Percentiles rank a stretch among this genome's conserved stretches.
phyloP scores from a whole-genome alignment of 352 stramenopile species.

The Phytopythium boreale region DNA sequence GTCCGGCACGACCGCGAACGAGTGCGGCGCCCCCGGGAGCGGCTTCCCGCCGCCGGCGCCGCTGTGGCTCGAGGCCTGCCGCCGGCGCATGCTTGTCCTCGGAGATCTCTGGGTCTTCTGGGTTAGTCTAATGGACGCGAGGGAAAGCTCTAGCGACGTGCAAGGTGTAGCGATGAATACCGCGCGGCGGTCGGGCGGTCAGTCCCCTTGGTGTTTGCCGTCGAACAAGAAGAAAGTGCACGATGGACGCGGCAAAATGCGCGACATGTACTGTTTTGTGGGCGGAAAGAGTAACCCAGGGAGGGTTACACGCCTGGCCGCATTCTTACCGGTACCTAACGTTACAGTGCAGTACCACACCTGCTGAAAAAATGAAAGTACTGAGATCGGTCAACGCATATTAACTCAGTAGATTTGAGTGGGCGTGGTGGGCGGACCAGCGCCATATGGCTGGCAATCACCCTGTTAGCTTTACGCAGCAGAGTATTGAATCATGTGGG shows the following conservation, averaged over 20 bases:
- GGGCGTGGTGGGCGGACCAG: not conserved
- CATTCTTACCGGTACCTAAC: not conserved
- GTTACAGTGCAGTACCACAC: not conserved
- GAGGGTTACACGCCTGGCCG: not conserved
- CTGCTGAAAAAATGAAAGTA: not conserved
- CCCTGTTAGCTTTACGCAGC: no score
- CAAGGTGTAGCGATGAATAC: no score
- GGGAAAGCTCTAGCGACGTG: no score
- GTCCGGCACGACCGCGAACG: constrained; percentile 26
- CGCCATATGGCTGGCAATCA: no score
- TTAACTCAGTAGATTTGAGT: not conserved
- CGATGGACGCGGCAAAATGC: not conserved
- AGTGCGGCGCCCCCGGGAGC: not conserved
- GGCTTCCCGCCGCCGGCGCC: not conserved
- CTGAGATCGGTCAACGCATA: not conserved
- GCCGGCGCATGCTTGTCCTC: constrained; percentile 4
- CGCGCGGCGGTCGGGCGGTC: no score
- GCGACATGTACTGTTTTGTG: constrained; percentile 1
- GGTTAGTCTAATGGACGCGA: not conserved
- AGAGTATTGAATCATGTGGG: not conserved
- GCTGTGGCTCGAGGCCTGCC: constrained; percentile 6
- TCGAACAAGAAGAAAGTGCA: not conserved
- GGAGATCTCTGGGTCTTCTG: not conserved
- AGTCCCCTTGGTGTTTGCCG: not conserved
- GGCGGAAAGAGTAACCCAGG: not conserved